Evolutionary conservation across 2,329 filamentous ascomycete species (phyloP).

Genomic region (Xylaria sp.): DNA sequence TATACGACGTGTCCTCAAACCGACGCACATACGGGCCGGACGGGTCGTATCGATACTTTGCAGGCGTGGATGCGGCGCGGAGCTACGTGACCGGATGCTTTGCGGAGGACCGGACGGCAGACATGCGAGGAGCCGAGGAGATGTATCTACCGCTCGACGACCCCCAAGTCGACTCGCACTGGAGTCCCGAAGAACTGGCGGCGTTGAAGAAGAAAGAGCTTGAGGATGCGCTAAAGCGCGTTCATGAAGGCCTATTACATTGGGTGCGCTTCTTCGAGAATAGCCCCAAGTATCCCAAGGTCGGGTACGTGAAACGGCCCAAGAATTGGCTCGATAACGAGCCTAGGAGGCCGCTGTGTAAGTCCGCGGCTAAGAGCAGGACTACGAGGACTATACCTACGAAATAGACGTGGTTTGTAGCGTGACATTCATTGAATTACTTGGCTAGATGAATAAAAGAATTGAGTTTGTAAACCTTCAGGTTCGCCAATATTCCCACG

Average conservation of each 20-base stretch:
- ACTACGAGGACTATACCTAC: slow-evolving; percentile 64
- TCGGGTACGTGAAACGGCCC: slow-evolving; percentile 73
- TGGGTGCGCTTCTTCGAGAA: slow-evolving; percentile 86
- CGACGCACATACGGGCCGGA: slow-evolving; percentile 78
- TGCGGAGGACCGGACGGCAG: slow-evolving; percentile 78
- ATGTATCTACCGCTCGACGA: slow-evolving; percentile 77
- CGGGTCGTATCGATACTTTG: slow-evolving; percentile 85
- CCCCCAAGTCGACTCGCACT: slow-evolving; percentile 64
- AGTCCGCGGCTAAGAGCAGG: slow-evolving; percentile 66
- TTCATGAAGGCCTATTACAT: slow-evolving; percentile 71
- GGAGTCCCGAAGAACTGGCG: slow-evolving; percentile 59
- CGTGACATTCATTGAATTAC: neutral
- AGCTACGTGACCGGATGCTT: slow-evolving; percentile 96
- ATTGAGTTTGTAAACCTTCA: neutral
- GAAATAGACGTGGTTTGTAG: slow-evolving; percentile 33
- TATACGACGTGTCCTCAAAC: slow-evolving; percentile 80
- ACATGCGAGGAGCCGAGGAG: slow-evolving; percentile 84
- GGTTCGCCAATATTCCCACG: neutral
- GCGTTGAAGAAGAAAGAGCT: slow-evolving; percentile 66
- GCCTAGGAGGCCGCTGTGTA: slow-evolving; percentile 70
- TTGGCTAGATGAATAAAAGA: neutral
- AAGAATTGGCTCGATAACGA: slow-evolving; percentile 65
- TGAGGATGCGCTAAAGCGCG: slow-evolving; percentile 66
- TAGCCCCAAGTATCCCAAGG: slow-evolving; percentile 79
- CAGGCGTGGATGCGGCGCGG: slow-evolving; percentile 83